Evolutionary conservation across 495 filamentous ascomycete species (phyloP).

Genomic region (Pseudoneurospora amorphoporcata): DNA sequence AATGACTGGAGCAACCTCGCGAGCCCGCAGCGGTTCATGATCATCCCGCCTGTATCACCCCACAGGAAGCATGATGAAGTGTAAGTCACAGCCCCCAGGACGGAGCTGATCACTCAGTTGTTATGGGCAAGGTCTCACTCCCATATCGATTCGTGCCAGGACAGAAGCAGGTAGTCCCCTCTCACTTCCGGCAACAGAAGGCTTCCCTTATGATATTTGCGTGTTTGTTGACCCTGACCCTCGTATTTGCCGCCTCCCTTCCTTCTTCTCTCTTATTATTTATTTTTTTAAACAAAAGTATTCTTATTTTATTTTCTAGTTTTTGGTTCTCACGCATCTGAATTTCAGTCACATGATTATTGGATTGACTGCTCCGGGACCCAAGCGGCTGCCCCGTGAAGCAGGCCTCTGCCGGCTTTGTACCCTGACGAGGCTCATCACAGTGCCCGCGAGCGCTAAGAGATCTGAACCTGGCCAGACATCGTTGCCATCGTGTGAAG

Average conservation of each 20-base stretch:
- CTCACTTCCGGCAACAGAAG: background rate
- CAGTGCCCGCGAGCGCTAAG: background rate
- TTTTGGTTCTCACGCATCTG: background rate
- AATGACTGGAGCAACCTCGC: constrained; percentile 1
- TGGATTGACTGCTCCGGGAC: background rate
- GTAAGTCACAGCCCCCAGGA: constrained; percentile 19
- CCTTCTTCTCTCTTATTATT: no score
- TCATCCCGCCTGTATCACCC: constrained; percentile 14
- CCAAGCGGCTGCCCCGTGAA: background rate
- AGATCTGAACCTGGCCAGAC: background rate
- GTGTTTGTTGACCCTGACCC: background rate
- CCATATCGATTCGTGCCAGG: background rate
- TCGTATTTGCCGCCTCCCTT: background rate
- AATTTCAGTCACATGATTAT: background rate
- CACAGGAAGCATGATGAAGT: constrained; percentile 19
- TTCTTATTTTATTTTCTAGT: background rate
- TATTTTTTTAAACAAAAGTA: no score
- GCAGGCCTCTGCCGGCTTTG: background rate
- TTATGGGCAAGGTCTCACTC: background rate
- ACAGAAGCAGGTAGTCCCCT: background rate
- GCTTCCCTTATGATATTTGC: background rate
- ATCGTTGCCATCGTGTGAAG: background rate
- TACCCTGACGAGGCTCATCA: background rate
- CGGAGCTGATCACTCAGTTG: background rate
- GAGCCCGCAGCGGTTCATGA: constrained; percentile 5